A percentile compares a stretch with the other conserved stretches of the same genome.
phyloP scores from a whole-genome alignment of 352 stramenopile species.

The Peronospora tabacina region DNA sequence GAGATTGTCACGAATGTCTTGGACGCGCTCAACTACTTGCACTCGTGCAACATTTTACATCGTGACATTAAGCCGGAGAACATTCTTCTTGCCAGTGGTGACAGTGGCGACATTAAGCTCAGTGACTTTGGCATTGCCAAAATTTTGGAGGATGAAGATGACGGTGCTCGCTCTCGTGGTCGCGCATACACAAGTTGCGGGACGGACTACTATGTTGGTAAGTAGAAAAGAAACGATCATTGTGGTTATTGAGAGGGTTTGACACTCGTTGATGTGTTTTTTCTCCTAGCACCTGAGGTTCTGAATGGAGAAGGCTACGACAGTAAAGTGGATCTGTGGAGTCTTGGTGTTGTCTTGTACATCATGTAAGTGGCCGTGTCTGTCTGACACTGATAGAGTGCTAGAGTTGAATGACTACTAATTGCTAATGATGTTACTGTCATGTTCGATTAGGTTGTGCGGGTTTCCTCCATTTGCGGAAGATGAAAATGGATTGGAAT shows the following conservation, averaged over 20 bases:
- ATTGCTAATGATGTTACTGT: not conserved
- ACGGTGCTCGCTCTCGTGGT: conserved; percentile 53
- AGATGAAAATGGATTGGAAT: conserved; percentile 76
- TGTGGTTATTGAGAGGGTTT: not conserved
- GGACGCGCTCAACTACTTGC: conserved; percentile 61
- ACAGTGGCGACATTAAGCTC: conserved; percentile 71
- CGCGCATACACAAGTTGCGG: conserved; percentile 84
- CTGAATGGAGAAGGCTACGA: conserved; percentile 81
- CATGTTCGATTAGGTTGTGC: conserved; percentile 40
- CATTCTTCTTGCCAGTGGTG: conserved; percentile 63
- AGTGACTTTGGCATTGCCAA: conserved; percentile 83
- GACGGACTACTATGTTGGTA: conserved; percentile 84
- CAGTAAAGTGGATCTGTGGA: conserved; percentile 85
- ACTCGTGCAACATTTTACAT: conserved; percentile 77
- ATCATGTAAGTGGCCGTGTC: conserved; percentile 55
- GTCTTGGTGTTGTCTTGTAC: conserved; percentile 79
- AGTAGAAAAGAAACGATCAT: conserved; percentile 3
- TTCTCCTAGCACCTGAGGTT: conserved; percentile 53
- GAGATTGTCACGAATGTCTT: conserved; percentile 72
- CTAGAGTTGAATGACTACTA: not conserved
- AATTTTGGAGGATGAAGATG: conserved; percentile 73
- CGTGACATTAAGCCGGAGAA: conserved; percentile 83
- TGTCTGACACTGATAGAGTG: not conserved
- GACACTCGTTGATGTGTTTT: conserved; percentile 1
- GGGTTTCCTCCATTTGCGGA: conserved; percentile 77